These are phyloP conservation scores for Mallotus japonicus DNA, from an alignment of 441 rosid species.

Conservation along the genomic window DNA sequence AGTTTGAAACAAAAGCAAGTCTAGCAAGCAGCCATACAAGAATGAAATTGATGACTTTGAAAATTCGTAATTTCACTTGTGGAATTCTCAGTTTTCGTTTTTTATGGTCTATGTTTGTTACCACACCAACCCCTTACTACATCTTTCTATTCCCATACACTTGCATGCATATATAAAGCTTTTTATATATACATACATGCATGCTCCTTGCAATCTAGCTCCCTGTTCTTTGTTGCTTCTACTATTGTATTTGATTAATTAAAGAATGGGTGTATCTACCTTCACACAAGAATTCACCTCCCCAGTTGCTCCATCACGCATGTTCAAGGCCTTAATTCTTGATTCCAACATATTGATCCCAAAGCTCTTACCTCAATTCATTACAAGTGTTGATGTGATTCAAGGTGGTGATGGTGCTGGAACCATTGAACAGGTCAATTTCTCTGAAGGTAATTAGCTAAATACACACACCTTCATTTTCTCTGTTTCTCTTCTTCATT, in stretches of 20 bases:
- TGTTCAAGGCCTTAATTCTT: slow-evolving; percentile 40
- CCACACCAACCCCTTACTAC: background rate
- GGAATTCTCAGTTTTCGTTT: background rate
- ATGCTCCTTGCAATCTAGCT: background rate
- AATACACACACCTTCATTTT: background rate
- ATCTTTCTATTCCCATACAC: no score
- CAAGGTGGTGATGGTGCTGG: slow-evolving; percentile 35
- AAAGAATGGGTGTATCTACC: slow-evolving; percentile 29
- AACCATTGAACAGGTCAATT: slow-evolving; percentile 43
- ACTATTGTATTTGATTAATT: background rate
- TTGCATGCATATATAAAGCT: background rate
- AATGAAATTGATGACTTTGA: background rate
- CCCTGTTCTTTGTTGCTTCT: no score
- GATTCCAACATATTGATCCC: slow-evolving; percentile 39
- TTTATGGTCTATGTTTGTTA: background rate
- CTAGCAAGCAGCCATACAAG: background rate
- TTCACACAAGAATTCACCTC: slow-evolving; percentile 28
- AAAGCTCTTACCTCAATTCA: slow-evolving; percentile 42
- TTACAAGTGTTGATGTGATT: slow-evolving; percentile 33
- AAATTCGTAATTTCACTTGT: background rate
- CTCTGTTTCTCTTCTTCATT: background rate
- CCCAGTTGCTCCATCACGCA: slow-evolving; percentile 30
- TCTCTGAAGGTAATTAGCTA: slow-evolving; percentile 26
- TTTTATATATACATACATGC: no score
- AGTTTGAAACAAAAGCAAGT: background rate